Evolutionary conservation across 139 green algal genomes (phyloP), one percentile per base, ranked within the genome.

Genomic region (Closterium sp.): DNA sequence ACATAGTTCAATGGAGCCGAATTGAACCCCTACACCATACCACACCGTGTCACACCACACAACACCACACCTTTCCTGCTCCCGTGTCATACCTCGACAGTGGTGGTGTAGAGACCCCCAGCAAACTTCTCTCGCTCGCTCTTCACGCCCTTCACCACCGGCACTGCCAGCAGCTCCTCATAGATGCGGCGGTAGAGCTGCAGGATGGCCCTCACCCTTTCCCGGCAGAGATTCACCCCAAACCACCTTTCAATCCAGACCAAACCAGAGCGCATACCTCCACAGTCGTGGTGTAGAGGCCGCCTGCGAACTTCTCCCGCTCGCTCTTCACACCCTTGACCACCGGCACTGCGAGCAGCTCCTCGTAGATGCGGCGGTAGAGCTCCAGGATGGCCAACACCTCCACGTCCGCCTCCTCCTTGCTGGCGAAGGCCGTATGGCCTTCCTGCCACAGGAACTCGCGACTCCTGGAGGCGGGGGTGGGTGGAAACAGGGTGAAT

Each of bases 301-400:
- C 97, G 31, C 98, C 98, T 31, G 98, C 98, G 95, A 99, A 99
- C 96, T 99, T 98, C 95, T 99, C 98, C 95, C 98, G 98, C 86
- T 97, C 96, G 90, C 92, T 97, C 96, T 99, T 99, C 31, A 93
- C 93, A 42, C 98, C 98, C 95, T 97, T 95, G 84, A 96, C 97
- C 1, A 99, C 98, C 2, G 98, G 98, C 87, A 99, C 97, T 0
- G 97, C 97, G 88, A 99, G 94, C 70, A 99, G 94, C 34, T 99
- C 97, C 96, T 99, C 96, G 92, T 99, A 99, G 11, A 99, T 95
- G 11, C 94, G 89, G 84, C 93, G 93, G 96, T 99, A 98, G 85
- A 99, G 94, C 90, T 99, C 97, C 86, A 99, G 96, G 94, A 99
- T 99, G 85, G 97, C 90, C 29, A 96, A 91, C 91, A 99, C 92